A percentile compares a stretch with the other conserved stretches of the same genome.
Conservation (phyloP, 257 asterid species). For the Coffea canephora region DNA sequence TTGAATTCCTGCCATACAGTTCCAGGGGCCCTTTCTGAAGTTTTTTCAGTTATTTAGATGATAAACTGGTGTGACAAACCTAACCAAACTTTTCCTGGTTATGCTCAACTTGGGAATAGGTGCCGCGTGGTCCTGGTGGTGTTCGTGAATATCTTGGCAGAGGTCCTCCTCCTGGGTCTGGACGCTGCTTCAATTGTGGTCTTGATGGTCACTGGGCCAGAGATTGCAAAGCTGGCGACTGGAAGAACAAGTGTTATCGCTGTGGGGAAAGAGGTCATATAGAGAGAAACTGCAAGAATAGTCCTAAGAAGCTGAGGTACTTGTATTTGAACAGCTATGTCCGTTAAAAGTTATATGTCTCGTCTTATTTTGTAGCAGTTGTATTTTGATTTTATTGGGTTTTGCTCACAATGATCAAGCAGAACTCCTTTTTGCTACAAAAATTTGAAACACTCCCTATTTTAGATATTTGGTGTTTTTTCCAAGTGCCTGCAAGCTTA, state of each 20-base stretch:
- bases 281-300: conserved; percentile 85
- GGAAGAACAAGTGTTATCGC: conserved; percentile 96
- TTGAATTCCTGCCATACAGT: not conserved
- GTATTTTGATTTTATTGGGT: not conserved
- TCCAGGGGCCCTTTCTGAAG: not conserved
- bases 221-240: conserved; percentile 98
- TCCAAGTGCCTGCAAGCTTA: not conserved
- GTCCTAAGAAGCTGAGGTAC: conserved; percentile 84
- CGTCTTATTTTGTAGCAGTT: not conserved
- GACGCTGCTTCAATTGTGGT: conserved; percentile 99
- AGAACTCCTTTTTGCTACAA: not conserved
- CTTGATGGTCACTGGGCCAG: conserved; percentile 99
- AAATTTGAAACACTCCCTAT: not conserved
- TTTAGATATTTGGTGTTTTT: not conserved
- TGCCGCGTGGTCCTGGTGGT: conserved; percentile 99
- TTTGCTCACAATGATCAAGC: not conserved
- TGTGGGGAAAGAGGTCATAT: conserved; percentile 98
- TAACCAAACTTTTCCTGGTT: not conserved
- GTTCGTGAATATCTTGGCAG: conserved; percentile 77
- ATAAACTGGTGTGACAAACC: not conserved
- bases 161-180: conserved; percentile 98
- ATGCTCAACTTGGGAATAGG: conserved; percentile 37
- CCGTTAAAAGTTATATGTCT: not conserved
- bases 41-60: not conserved
- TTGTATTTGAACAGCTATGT: not conserved